phyloP scores from a whole-genome alignment of 202 grass and related monocot species.

The Musa balbisiana region DNA sequence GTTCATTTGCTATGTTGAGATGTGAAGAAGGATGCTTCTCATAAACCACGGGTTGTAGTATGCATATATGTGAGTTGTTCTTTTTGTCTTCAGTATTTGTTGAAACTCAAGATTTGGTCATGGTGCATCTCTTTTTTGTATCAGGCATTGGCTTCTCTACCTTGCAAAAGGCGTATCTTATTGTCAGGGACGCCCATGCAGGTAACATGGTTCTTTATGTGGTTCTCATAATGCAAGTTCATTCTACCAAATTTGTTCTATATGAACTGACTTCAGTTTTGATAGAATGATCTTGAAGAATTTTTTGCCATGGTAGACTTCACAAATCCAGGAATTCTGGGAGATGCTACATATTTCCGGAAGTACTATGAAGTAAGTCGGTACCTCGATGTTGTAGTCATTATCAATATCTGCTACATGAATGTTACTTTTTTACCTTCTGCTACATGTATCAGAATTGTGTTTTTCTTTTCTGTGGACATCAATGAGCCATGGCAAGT shows the following conservation, averaged over 20 bases:
- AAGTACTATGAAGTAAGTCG: conserved; percentile 82
- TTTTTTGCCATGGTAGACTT: conserved; percentile 99
- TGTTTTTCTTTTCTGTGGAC: not conserved
- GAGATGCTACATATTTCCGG: conserved; percentile 73
- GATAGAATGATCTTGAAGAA: conserved; percentile 96
- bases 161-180: conserved; percentile 74
- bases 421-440: not conserved
- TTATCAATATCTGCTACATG: not conserved
- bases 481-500: not conserved
- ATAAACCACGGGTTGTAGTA: not conserved
- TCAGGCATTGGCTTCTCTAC: conserved; percentile 80
- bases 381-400: not conserved
- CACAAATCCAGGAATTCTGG: conserved; percentile 88
- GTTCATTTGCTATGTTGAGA: not conserved
- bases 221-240: conserved; percentile 11
- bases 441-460: not conserved
- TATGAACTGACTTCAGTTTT: conserved; percentile 11
- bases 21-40: not conserved
- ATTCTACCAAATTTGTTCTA: conserved; percentile 1
- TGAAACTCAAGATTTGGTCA: conserved; percentile 4
- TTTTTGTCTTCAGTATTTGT: not conserved
- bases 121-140: conserved; percentile 16
- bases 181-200: conserved; percentile 98
- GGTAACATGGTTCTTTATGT: conserved; percentile 32
- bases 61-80: not conserved